Evolutionary conservation across 352 stramenopile genomes (phyloP).

Genomic region (Chrysophaeum taylorii): DNA sequence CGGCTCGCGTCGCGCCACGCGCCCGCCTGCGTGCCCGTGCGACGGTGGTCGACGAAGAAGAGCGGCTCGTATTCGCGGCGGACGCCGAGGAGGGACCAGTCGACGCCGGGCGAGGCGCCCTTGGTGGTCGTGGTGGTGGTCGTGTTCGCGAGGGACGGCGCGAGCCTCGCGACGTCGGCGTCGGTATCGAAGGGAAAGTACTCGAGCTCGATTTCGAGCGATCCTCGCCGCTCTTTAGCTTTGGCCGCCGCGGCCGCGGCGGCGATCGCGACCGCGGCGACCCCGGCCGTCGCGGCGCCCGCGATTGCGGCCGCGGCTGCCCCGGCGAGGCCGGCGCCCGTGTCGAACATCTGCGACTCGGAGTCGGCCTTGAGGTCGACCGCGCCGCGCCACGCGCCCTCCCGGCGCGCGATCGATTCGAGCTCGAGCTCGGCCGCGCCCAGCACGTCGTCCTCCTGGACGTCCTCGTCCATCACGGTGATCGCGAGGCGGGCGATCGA

Average conservation of each 20-base stretch:
- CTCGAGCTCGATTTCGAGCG: background rate
- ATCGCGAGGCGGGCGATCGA: background rate
- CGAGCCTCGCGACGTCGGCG: background rate
- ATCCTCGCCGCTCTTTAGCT: background rate
- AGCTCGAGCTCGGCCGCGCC: background rate
- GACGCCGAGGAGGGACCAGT: background rate
- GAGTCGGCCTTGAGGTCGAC: background rate
- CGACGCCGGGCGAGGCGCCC: conserved; percentile 7
- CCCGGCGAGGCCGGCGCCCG: background rate
- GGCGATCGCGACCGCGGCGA: background rate
- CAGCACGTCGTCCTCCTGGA: background rate
- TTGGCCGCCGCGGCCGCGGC: background rate
- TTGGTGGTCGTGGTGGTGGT: background rate
- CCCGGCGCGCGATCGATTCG: too few species aligned
- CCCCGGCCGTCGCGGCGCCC: background rate
- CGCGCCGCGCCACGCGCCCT: background rate
- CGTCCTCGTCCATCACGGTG: conserved; percentile 5
- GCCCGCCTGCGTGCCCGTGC: conserved; percentile 6
- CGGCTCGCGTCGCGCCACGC: background rate
- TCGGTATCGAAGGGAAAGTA: background rate
- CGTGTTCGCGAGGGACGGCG: background rate
- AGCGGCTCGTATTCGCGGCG: background rate
- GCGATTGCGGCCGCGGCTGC: background rate
- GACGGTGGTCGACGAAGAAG: conserved; percentile 9
- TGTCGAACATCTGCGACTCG: background rate